phyloP scores from a whole-genome alignment of 169 alveolate genomes.

The Prorocentrum cordatum region DNA sequence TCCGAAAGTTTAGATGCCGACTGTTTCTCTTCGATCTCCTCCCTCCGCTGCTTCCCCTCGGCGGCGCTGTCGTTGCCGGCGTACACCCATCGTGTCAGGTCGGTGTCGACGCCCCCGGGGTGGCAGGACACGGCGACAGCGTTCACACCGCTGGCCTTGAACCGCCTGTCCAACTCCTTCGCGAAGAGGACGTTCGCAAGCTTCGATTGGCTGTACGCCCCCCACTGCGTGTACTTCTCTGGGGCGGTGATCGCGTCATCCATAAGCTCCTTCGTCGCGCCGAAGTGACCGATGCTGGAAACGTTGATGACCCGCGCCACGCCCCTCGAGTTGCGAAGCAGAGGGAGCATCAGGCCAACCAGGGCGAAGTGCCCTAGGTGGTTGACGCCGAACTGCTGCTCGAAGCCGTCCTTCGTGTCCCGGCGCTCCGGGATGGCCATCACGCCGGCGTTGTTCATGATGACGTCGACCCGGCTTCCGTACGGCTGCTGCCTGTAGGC shows the following conservation, averaged over 20 bases:
- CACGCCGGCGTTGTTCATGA: conserved; percentile 47
- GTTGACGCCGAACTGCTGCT: conserved; percentile 23
- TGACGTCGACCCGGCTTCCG: conserved; percentile 12
- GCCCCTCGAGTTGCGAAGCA: neutral
- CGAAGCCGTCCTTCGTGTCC: conserved; percentile 27
- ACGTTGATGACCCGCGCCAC: conserved; percentile 25
- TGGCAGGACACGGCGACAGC: too few species aligned
- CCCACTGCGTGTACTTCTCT: conserved; percentile 46
- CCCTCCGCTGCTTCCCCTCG: too few species aligned
- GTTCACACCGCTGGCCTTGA: too few species aligned
- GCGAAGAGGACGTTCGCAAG: conserved; percentile 41
- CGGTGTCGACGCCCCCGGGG: too few species aligned
- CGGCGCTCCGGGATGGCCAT: conserved; percentile 32
- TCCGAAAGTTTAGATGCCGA: too few species aligned
- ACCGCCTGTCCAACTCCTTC: too few species aligned
- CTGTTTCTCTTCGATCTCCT: too few species aligned
- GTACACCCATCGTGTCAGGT: too few species aligned
- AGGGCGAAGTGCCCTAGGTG: conserved; percentile 52
- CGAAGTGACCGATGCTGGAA: conserved; percentile 57
- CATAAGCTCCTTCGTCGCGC: conserved; percentile 48
- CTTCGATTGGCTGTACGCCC: conserved; percentile 44
- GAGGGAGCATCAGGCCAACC: too few species aligned
- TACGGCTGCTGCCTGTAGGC: neutral
- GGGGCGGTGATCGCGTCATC: neutral
- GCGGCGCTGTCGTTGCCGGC: too few species aligned